Base-by-base conservation (phyloP, 129 eudicot genomes). In the Centrapalus pauciflorus region DNA sequence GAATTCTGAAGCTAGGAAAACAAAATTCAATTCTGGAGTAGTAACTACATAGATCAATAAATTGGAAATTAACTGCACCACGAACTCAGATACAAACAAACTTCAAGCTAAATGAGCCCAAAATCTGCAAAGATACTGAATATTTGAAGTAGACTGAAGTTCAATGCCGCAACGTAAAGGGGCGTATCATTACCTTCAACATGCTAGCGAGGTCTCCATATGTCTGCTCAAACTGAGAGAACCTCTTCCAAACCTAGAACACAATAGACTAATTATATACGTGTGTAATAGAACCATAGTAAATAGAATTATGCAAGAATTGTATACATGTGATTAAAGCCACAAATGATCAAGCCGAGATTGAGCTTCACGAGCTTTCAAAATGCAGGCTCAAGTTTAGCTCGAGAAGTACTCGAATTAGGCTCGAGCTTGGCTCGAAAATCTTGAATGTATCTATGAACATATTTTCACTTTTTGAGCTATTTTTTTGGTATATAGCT, bases 191-290 rank as follows among this genome's bases (percentile, higher is more conserved):
- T 76, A 89, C 99, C 97, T 94, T 94, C 76, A 94, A 69, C 97
- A 94, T 94, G 84, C 99, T 94, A 49, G 85, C 69, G 60, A 94
- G 97, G 77, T 94, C 99, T 76, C 99, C 99, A 73, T 94, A 94
- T 35, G 84, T 94, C 77, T 89, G 96, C 83, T 94, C 99, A 72
- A 94, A 94, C 68, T 89, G 88, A 25, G 71, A 66, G 55, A 94
- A 94, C 76, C 87, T 81, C 72, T 94, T 89, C 99, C 99, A 94
- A 61, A 94, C 92, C 99, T 94, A 77, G 25, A 64, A 49, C 28
- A 65, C 61, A 67, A 72, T 30, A 14, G 32, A 34, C 13, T 46
- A 56, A 29, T 59, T 65, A 55, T 55, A 45, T 25, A 56, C 30
- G 6, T 14, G 16, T 46, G 7, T 17, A 46, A 46, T 46, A 46